These are phyloP conservation scores for Globisporangium ultimum DNA, from an alignment of 352 stramenopile species.

Conservation along the genomic window DNA sequence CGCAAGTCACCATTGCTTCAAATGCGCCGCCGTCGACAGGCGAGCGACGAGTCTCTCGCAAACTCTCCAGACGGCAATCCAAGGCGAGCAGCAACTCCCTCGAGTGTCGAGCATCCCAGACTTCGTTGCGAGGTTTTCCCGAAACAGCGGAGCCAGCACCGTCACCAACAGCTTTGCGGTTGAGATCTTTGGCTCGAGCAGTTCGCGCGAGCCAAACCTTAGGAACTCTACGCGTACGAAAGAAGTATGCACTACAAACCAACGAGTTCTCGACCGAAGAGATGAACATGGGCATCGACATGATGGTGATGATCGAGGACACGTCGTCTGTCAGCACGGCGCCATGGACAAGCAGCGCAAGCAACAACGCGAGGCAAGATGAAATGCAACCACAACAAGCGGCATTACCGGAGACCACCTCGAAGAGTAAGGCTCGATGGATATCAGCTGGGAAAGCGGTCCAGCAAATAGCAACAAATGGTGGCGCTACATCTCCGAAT, in stretches of 20 bases:
- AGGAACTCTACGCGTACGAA: slow-evolving; percentile 21
- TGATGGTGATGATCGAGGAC: slow-evolving; percentile 33
- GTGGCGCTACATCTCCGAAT: not conserved
- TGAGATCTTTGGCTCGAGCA: slow-evolving; percentile 46
- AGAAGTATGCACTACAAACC: slow-evolving; percentile 38
- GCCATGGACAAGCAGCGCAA: slow-evolving; percentile 8
- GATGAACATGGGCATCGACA: slow-evolving; percentile 32
- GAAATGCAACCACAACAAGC: not conserved
- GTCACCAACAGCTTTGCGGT: slow-evolving; percentile 34
- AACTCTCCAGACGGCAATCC: slow-evolving; percentile 13
- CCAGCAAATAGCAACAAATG: not conserved
- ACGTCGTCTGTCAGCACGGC: slow-evolving; percentile 2
- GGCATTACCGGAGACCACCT: not conserved
- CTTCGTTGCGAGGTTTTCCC: slow-evolving; percentile 11
- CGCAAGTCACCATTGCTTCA: slow-evolving; percentile 16
- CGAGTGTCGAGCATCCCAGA: slow-evolving; percentile 11
- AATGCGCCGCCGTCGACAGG: not conserved
- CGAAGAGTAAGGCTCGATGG: slow-evolving; percentile 14
- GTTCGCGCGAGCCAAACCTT: slow-evolving; percentile 54
- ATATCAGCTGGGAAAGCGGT: slow-evolving; percentile 1
- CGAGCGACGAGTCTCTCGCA: slow-evolving; percentile 4
- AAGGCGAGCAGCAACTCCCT: slow-evolving; percentile 1
- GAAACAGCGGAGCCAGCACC: slow-evolving; percentile 20
- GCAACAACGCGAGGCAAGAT: not conserved
- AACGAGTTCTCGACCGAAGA: slow-evolving; percentile 37